Evolutionary conservation across 129 eudicot species (phyloP), one percentile per base, ranked within the genome.

Genomic region (Chrysanthemum seticuspe): DNA sequence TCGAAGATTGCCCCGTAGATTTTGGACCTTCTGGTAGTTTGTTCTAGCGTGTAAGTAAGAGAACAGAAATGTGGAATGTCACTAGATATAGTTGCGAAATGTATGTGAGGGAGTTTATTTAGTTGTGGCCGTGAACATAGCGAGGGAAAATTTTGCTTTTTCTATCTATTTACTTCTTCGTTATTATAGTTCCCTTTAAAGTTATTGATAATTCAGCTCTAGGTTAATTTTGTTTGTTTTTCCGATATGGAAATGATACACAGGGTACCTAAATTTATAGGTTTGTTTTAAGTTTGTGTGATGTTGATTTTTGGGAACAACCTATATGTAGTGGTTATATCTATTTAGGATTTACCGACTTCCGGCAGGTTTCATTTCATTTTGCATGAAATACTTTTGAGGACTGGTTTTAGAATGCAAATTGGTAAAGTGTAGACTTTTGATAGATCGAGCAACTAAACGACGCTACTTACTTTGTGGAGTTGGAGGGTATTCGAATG

Each of bases 381-480:
- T 27, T 27, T 27, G 29, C 29, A 2, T 27, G 29, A 27, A 27
- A 27, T 27, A 27, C 29, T 27, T 27, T 27, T 27, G 29, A 27
- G 29, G 3, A 27, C 29, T 67, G 36, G 73, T 75, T 76, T 67
- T 76, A 65, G 21, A 40, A 48, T 58, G 50, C 59, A 55, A 65
- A 74, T 19, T 45, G 67, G 44, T 36, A 36, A 36, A 36, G 44
- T 36, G 1, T 5, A 36, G 25, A 59, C 47, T 23, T 40, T 0
- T 52, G 71, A 44, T 52, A 74, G 65, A 66, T 55, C 18, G 69
- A 68, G 53, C 48, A 57, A 67, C 62, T 68, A 76, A 54, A 21
- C 56, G 40, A 27, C 29, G 67, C 40, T 34, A 34, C 40, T 36
- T 36, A 74, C n/a, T 48, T 74, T 49, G 63, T 62, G 78, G 51